Evolutionary conservation across 805 yeast species (phyloP).

Genomic region (Yamadazyma olivae): DNA sequence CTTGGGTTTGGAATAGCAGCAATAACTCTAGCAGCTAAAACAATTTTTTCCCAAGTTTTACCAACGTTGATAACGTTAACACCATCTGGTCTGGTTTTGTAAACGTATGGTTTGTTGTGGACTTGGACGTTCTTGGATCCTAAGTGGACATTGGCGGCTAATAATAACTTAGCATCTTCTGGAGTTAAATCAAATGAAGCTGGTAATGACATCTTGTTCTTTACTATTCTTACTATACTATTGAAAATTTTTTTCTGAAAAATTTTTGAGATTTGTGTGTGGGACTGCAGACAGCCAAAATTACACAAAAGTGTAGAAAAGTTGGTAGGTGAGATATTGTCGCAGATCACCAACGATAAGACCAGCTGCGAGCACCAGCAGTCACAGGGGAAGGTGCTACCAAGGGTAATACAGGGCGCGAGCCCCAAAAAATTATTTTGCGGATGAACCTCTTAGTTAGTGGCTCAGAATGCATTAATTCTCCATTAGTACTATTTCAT

Average conservation of each 20-base stretch:
- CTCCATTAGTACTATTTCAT: too few species aligned
- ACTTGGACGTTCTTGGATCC: constrained; percentile 99
- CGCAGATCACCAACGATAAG: neutral
- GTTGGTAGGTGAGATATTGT: too few species aligned
- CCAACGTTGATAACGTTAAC: constrained; percentile 97
- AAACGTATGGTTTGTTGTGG: constrained; percentile 95
- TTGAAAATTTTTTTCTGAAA: constrained; percentile 10
- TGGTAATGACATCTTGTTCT: constrained; percentile 65
- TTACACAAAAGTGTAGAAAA: too few species aligned
- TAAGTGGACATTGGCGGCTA: constrained; percentile 99
- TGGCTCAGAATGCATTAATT: too few species aligned
- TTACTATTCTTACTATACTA: constrained; percentile 5
- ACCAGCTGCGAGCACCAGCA: neutral
- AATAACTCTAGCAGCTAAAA: constrained; percentile 98
- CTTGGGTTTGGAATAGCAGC: constrained; percentile 99
- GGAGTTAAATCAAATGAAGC: constrained; percentile 90
- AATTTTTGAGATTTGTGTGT: constrained; percentile 9
- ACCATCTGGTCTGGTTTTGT: constrained; percentile 99
- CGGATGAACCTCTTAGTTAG: too few species aligned
- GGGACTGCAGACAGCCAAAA: constrained; percentile 10
- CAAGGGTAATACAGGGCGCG: too few species aligned
- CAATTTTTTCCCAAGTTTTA: constrained; percentile 99
- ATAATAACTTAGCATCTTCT: constrained; percentile 97
- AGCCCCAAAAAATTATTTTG: too few species aligned
- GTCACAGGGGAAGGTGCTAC: too few species aligned